Evolutionary conservation across 2,329 filamentous ascomycete species (phyloP).

Genomic region (Colletotrichum truncatum): DNA sequence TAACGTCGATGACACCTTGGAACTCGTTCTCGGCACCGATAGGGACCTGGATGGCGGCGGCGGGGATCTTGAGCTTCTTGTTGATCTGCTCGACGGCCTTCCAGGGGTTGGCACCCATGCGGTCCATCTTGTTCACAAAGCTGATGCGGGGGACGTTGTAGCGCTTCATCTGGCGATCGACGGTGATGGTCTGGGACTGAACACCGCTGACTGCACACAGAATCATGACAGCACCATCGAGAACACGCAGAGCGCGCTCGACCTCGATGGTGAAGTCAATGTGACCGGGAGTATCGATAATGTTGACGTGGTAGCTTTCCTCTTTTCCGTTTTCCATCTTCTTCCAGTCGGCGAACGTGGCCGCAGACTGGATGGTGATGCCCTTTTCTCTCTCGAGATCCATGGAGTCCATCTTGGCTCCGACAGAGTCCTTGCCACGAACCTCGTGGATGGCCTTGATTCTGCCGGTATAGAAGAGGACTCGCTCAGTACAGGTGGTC

Average conservation of each 20-base stretch:
- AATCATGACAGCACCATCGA: slow-evolving; percentile 98
- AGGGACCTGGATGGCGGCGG: slow-evolving; percentile 92
- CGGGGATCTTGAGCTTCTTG: slow-evolving; percentile 90
- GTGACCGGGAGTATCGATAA: slow-evolving; percentile 98
- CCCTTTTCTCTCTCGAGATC: slow-evolving; percentile 98
- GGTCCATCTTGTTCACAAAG: slow-evolving; percentile 99
- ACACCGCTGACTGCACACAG: slow-evolving; percentile 97
- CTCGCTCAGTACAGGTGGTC: slow-evolving; percentile 94
- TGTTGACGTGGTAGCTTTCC: slow-evolving; percentile 94
- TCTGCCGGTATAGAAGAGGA: slow-evolving; percentile 97
- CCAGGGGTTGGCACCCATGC: slow-evolving; percentile 98
- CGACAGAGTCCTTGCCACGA: slow-evolving; percentile 90
- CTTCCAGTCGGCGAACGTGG: slow-evolving; percentile 96
- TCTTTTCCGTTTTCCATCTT: slow-evolving; percentile 87
- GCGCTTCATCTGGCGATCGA: slow-evolving; percentile 97
- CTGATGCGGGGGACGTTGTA: slow-evolving; percentile 96
- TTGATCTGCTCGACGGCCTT: slow-evolving; percentile 98
- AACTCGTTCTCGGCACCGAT: slow-evolving; percentile 94
- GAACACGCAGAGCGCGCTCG: slow-evolving; percentile 90
- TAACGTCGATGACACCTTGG: slow-evolving; percentile 89
- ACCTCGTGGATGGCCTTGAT: slow-evolving; percentile 99
- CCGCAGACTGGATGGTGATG: slow-evolving; percentile 98
- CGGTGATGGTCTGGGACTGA: slow-evolving; percentile 97
- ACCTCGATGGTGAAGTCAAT: slow-evolving; percentile 99
- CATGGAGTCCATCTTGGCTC: slow-evolving; percentile 99